phyloP scores from a whole-genome alignment of 192 early-diverging fungal species.

The Entomortierella parvispora region DNA sequence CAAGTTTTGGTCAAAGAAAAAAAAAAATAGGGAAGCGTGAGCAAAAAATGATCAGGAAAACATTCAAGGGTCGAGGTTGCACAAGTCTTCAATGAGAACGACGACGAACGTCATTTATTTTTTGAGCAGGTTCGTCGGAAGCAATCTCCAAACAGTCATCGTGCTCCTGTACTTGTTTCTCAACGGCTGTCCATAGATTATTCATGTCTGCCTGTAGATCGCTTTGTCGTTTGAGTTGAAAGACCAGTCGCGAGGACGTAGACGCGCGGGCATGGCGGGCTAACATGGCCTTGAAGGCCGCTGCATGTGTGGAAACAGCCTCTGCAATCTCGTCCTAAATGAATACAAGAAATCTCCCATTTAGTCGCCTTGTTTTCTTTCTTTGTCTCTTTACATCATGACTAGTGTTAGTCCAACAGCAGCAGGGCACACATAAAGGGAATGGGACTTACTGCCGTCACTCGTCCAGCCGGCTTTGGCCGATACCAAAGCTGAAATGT shows the following conservation, averaged over 20 bases:
- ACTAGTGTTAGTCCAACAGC: too few species aligned
- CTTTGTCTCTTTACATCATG: not conserved
- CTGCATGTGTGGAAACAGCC: constrained; percentile 11
- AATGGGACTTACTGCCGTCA: constrained; percentile 15
- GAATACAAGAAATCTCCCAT: too few species aligned
- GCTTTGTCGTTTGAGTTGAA: constrained; percentile 34
- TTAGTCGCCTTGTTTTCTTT: too few species aligned
- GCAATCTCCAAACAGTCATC: too few species aligned
- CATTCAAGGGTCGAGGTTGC: not conserved
- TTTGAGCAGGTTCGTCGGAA: too few species aligned
- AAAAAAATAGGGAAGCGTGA: not conserved
- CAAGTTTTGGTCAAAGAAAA: not conserved
- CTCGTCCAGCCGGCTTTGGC: constrained; percentile 12
- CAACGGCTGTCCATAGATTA: constrained; percentile 26
- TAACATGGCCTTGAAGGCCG: constrained; percentile 36
- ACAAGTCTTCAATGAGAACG: too few species aligned
- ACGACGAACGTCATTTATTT: not conserved
- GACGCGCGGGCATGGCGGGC: constrained; percentile 30
- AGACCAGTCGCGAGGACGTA: constrained; percentile 24
- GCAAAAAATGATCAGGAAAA: not conserved
- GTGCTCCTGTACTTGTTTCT: constrained; percentile 2
- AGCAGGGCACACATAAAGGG: not conserved
- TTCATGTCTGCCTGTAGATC: constrained; percentile 29
- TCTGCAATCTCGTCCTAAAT: constrained; percentile 36
- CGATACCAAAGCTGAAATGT: constrained; percentile 45